Evolutionary conservation across 495 filamentous ascomycete species (phyloP).

Genomic region (Xylona heveae): DNA sequence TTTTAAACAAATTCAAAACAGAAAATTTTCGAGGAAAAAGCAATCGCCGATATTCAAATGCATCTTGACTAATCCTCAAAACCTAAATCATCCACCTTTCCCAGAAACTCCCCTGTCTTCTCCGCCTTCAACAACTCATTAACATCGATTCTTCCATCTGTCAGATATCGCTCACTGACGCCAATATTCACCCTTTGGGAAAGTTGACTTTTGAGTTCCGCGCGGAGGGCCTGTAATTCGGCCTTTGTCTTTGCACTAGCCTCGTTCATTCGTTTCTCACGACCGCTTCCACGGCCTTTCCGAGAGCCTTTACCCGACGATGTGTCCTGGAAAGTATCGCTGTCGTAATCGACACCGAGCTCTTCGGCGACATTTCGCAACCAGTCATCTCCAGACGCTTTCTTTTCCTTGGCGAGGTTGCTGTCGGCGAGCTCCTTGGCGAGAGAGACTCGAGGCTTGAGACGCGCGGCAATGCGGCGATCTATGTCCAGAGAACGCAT

Average conservation of each 20-base stretch:
- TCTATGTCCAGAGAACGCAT: constrained; percentile 69
- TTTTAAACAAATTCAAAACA: no score
- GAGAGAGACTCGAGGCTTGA: constrained; percentile 52
- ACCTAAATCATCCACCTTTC: constrained; percentile 30
- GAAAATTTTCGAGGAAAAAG: no score
- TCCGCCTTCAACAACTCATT: constrained; percentile 48
- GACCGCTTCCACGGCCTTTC: constrained; percentile 44
- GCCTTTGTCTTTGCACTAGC: constrained; percentile 43
- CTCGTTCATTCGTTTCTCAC: constrained; percentile 54
- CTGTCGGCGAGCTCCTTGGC: constrained; percentile 74
- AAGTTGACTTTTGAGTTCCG: constrained; percentile 43
- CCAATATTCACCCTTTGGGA: constrained; percentile 67
- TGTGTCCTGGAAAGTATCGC: constrained; percentile 66
- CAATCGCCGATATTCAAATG: no score
- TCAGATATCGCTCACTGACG: constrained; percentile 79
- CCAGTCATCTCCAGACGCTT: constrained; percentile 66
- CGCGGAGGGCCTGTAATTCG: constrained; percentile 39
- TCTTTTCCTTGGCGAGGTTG: constrained; percentile 66
- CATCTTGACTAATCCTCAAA: constrained; percentile 18
- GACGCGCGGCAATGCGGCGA: constrained; percentile 46
- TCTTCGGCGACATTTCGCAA: constrained; percentile 71
- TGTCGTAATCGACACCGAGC: constrained; percentile 82
- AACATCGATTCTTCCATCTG: constrained; percentile 59
- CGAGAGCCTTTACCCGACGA: constrained; percentile 28
- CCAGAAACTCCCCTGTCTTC: constrained; percentile 37